Conservation (phyloP, 108 stramenopile genomes). For the Fragilaria radians region DNA sequence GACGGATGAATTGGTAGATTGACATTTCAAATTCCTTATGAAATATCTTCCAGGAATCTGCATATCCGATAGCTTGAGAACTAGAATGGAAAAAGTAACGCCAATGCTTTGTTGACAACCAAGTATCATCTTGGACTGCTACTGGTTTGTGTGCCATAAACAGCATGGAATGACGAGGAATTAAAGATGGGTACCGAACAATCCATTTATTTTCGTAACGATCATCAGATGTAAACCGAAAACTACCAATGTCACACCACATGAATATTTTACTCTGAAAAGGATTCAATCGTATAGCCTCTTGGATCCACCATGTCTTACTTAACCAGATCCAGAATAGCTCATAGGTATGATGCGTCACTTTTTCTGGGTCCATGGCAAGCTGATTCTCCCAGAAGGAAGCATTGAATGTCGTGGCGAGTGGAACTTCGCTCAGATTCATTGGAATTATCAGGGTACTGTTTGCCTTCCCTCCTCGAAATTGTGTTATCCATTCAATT, state of each 20-base stretch:
- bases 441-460: too few species aligned
- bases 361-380: too few species aligned
- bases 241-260: slow-evolving; percentile 60
- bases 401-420: too few species aligned
- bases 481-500: too few species aligned
- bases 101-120: slow-evolving; percentile 44
- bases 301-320: slow-evolving; percentile 42
- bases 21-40: slow-evolving; percentile 37
- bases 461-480: too few species aligned
- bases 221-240: slow-evolving; percentile 30
- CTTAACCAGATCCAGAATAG: slow-evolving; percentile 76
- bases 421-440: too few species aligned
- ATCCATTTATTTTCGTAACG: slow-evolving; percentile 26
- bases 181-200: slow-evolving; percentile 24
- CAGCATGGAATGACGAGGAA: slow-evolving; percentile 31
- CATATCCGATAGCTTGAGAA: slow-evolving; percentile 31
- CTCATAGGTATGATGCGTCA: too few species aligned
- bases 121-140: slow-evolving; percentile 18
- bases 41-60: slow-evolving; percentile 35
- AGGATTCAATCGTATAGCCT: slow-evolving; percentile 39
- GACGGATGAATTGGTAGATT: slow-evolving; percentile 34
- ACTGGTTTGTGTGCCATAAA: slow-evolving; percentile 46
- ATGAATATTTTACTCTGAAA: slow-evolving; percentile 46
- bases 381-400: too few species aligned
- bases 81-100: slow-evolving; percentile 47